Evolutionary conservation across 2,329 filamentous ascomycete genomes (phyloP), one percentile per base, ranked within the genome.

Genomic region (Aspergillus pseudoterreus): DNA sequence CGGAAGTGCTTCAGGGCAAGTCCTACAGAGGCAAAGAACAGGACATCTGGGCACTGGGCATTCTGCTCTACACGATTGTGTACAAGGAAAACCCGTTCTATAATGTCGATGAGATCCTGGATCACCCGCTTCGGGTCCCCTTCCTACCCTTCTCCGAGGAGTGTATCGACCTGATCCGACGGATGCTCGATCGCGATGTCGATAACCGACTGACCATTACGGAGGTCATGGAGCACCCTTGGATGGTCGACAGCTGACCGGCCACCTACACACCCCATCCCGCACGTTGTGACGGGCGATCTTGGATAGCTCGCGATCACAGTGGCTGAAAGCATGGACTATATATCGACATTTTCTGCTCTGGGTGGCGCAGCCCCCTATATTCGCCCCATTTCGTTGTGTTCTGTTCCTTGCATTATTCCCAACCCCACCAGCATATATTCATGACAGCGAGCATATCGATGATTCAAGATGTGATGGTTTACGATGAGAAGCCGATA

Each of bases 81-180:
- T 99, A 99, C 81, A 99, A 97, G 75, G 94, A 99, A 75, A 99
- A 99, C 67, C 92, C 94, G 0, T 99, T 96, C 72, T 97, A 97
- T 80, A 95, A 88, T 72, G 94, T 97, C 64, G 94, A 99, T 71
- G 94, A 99, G 77, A 99, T 99, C 66, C 95, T 97, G 83, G 94
- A 99, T 69, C 92, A 92, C 65, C 92, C 96, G 62, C 78, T 99
- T 53, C 84, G 94, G 44, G 86, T 99, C 24, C 94, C 94, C 0
- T 96, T 74, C 56, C 58, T 76, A 17, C 74, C 74, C 4, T 76
- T 75, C 55, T 75, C 90, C 70, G 91, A 96, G 58, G 87, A 92
- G 59, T 96, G 91, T 70, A 95, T 99, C 59, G 87, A 96, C 63
- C 78, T 99, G 47, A 88, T 99, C 56, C 84, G 90, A 39, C 80